Evolutionary conservation across 2,329 filamentous ascomycete genomes (phyloP).

Genomic region (Epichloe uncinata): DNA sequence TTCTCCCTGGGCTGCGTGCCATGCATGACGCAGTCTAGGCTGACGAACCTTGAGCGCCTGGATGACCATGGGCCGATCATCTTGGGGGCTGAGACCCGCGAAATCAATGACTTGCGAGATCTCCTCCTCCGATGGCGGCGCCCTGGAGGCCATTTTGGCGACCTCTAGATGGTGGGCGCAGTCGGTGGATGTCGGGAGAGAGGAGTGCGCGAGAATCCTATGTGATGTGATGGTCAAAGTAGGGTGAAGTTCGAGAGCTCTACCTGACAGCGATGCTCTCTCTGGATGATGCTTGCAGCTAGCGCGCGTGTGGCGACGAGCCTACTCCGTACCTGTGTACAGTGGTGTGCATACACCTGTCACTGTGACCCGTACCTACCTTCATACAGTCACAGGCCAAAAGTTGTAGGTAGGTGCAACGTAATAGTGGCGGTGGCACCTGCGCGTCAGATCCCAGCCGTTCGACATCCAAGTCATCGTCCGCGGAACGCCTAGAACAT

Average conservation of each 20-base stretch:
- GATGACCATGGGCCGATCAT: slow-evolving; percentile 27
- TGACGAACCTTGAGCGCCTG: slow-evolving; percentile 27
- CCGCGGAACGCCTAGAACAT: too few relatives aligned
- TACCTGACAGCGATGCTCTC: background rate
- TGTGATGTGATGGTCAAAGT: background rate
- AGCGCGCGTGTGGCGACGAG: background rate
- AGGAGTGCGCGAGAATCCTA: background rate
- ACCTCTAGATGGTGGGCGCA: background rate
- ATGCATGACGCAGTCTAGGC: background rate
- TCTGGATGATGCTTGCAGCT: background rate
- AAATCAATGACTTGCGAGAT: slow-evolving; percentile 30
- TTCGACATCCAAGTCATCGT: too few relatives aligned
- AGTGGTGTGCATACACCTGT: too few relatives aligned
- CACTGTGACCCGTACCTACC: too few relatives aligned
- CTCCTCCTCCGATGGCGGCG: slow-evolving; percentile 24
- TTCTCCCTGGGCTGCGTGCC: background rate
- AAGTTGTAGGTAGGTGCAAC: too few relatives aligned
- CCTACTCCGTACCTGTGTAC: background rate
- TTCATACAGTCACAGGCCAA: too few relatives aligned
- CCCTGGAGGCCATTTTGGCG: slow-evolving; percentile 19
- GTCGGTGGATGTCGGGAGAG: background rate
- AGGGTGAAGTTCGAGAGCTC: background rate
- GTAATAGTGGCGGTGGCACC: too few relatives aligned
- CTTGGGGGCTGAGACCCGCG: slow-evolving; percentile 19
- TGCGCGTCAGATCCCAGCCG: background rate